phyloP scores from a whole-genome alignment of 805 yeast genomes.

The Starmerella potacharoeniae region DNA sequence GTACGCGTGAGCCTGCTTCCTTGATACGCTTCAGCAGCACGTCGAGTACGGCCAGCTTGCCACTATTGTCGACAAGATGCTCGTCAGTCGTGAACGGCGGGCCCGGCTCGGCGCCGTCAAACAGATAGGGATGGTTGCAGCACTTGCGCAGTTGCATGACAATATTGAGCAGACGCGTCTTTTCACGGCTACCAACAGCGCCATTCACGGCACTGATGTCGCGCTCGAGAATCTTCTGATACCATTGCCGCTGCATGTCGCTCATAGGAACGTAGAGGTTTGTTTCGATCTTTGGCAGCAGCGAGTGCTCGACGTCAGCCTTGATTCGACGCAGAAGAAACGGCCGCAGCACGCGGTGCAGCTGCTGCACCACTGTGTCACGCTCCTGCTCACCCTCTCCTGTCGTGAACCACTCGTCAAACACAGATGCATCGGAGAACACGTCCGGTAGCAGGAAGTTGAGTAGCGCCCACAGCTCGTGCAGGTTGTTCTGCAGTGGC shows the following conservation, averaged over 20 bases:
- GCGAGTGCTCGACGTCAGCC: slow-evolving; percentile 82
- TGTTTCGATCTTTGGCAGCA: slow-evolving; percentile 80
- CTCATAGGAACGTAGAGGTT: slow-evolving; percentile 91
- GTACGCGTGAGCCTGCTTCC: slow-evolving; percentile 72
- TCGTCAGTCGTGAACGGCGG: slow-evolving; percentile 96
- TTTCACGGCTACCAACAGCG: slow-evolving; percentile 85
- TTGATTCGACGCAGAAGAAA: slow-evolving; percentile 81
- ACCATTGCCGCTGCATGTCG: slow-evolving; percentile 90
- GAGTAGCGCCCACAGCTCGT: slow-evolving; percentile 90
- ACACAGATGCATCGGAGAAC: slow-evolving; percentile 79
- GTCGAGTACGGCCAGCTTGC: slow-evolving; percentile 82
- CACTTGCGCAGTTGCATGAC: slow-evolving; percentile 96
- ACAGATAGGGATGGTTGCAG: slow-evolving; percentile 92
- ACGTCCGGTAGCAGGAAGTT: slow-evolving; percentile 90
- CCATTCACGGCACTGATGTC: slow-evolving; percentile 96
- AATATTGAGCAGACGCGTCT: slow-evolving; percentile 78
- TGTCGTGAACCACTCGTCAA: slow-evolving; percentile 73
- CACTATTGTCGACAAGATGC: slow-evolving; percentile 80
- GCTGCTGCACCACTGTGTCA: slow-evolving; percentile 73
- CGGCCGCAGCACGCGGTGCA: slow-evolving; percentile 81
- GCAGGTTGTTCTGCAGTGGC: slow-evolving; percentile 87
- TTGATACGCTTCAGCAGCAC: slow-evolving; percentile 63
- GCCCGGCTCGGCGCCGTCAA: slow-evolving; percentile 99
- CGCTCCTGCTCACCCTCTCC: slow-evolving; percentile 41
- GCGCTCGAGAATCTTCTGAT: slow-evolving; percentile 73